A percentile compares a stretch with the other conserved stretches of the same genome.
These are phyloP conservation scores for Phylloboletellus chloephorus DNA, from an alignment of 1,284 basidiomycete species.

Conservation along the genomic window DNA sequence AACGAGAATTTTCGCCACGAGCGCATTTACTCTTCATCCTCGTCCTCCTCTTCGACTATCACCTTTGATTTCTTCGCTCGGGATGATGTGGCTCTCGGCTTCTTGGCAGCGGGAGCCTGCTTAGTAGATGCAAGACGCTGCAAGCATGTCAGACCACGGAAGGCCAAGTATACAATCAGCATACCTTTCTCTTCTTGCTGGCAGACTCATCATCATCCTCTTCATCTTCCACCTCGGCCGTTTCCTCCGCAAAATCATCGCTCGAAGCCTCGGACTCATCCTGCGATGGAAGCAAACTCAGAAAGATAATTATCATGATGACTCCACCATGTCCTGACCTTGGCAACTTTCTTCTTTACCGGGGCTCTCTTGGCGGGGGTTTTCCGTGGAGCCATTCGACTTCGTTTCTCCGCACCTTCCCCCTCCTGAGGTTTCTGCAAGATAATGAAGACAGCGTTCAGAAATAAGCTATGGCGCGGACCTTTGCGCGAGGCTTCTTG, in stretches of 20 bases:
- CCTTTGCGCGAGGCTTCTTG: constrained; percentile 41
- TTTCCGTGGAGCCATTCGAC: constrained; percentile 31
- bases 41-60: constrained; percentile 26
- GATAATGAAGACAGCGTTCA: constrained; percentile 12
- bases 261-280: constrained; percentile 30
- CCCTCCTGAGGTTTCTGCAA: constrained; percentile 37
- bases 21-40: constrained; percentile 27
- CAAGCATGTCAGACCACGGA: constrained; percentile 15
- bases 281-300: constrained; percentile 14
- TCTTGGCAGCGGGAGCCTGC: constrained; percentile 23
- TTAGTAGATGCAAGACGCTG: constrained; percentile 27
- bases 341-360: constrained; percentile 30
- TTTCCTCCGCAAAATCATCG: constrained; percentile 30
- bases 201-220: constrained; percentile 23
- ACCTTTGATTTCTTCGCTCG: constrained; percentile 31
- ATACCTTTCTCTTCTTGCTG: constrained; percentile 32
- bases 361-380: constrained; percentile 23
- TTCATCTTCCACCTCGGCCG: constrained; percentile 29
- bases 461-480: constrained; percentile 14
- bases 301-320: neutral
- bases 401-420: constrained; percentile 37
- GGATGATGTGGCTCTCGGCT: constrained; percentile 22
- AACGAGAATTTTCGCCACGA: neutral
- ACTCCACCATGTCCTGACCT: constrained; percentile 28
- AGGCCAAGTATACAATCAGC: neutral